phyloP scores from a whole-genome alignment of 108 stramenopile genomes.

The Parietichytrium sp. region DNA sequence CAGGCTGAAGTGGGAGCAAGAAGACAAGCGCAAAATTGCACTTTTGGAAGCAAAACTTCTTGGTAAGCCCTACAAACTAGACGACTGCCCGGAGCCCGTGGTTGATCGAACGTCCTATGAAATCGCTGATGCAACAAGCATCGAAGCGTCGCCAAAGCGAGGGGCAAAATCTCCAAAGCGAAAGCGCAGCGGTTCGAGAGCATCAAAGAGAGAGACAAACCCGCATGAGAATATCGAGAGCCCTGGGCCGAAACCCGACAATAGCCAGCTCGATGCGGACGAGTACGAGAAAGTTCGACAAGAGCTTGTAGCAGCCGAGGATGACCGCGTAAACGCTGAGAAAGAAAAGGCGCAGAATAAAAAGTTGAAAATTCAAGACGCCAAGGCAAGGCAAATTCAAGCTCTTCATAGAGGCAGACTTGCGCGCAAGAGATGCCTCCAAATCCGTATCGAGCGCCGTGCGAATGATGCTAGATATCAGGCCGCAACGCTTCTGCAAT shows the following conservation, averaged over 20 bases:
- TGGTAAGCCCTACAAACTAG: not conserved
- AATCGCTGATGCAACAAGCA: too few relatives aligned
- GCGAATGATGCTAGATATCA: not conserved
- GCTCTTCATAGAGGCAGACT: slow-evolving; percentile 61
- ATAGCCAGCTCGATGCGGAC: not conserved
- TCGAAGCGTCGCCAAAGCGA: too few relatives aligned
- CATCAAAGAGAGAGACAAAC: too few relatives aligned
- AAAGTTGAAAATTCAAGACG: slow-evolving; percentile 75
- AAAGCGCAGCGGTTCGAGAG: too few relatives aligned
- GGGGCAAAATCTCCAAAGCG: too few relatives aligned
- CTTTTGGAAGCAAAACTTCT: slow-evolving; percentile 36
- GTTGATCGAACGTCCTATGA: too few relatives aligned
- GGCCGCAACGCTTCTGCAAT: slow-evolving; percentile 68
- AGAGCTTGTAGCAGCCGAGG: slow-evolving; percentile 1
- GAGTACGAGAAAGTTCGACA: not conserved
- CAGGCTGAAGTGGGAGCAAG: not conserved
- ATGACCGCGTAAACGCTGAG: slow-evolving; percentile 42
- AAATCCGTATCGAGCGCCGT: slow-evolving; percentile 56
- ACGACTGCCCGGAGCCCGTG: not conserved
- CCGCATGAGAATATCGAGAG: too few relatives aligned
- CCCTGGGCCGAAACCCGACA: too few relatives aligned
- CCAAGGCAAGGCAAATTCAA: slow-evolving; percentile 66
- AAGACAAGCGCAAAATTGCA: not conserved
- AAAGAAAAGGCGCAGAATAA: slow-evolving; percentile 69
- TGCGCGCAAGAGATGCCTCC: slow-evolving; percentile 62